Conservation (phyloP, 768 basidiomycete species). For the Serendipita vermifera region DNA sequence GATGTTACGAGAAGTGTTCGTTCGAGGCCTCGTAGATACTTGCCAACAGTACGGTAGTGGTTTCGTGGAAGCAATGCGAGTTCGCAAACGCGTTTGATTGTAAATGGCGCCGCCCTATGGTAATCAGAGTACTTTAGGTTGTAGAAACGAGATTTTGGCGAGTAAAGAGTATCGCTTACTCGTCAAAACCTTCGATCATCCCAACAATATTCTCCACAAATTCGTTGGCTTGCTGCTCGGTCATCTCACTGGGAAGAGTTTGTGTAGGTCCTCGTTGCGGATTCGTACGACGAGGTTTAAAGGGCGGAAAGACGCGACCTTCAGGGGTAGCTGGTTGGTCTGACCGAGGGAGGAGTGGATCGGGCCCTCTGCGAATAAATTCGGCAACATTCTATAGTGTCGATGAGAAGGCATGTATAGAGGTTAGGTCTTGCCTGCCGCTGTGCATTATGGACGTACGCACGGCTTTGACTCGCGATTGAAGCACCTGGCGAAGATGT, state of each 20-base stretch:
- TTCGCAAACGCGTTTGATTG: conserved; percentile 80
- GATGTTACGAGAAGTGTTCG: conserved; percentile 76
- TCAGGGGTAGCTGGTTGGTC: conserved; percentile 30
- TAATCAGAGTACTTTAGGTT: background rate
- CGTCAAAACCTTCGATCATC: conserved; percentile 62
- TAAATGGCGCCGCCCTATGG: conserved; percentile 58
- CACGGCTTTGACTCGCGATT: too few species aligned
- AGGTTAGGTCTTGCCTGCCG: too few species aligned
- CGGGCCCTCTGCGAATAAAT: background rate
- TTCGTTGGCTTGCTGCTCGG: conserved; percentile 44
- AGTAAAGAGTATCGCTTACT: conserved; percentile 32
- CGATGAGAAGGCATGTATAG: too few species aligned
- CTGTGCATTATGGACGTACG: too few species aligned
- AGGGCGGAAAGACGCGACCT: conserved; percentile 60
- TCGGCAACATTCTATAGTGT: conserved; percentile 7
- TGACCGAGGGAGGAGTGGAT: background rate
- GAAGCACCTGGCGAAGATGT: too few species aligned
- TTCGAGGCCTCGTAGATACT: conserved; percentile 79
- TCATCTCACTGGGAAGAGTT: conserved; percentile 46
- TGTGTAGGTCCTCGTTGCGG: conserved; percentile 37
- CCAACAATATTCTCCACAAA: conserved; percentile 44
- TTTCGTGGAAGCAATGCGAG: conserved; percentile 54
- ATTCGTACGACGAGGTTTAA: conserved; percentile 44
- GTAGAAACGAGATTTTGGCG: conserved; percentile 1
- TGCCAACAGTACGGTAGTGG: conserved; percentile 67